phyloP scores from a whole-genome alignment of 2,329 filamentous ascomycete species.

The Saccharata proteae region DNA sequence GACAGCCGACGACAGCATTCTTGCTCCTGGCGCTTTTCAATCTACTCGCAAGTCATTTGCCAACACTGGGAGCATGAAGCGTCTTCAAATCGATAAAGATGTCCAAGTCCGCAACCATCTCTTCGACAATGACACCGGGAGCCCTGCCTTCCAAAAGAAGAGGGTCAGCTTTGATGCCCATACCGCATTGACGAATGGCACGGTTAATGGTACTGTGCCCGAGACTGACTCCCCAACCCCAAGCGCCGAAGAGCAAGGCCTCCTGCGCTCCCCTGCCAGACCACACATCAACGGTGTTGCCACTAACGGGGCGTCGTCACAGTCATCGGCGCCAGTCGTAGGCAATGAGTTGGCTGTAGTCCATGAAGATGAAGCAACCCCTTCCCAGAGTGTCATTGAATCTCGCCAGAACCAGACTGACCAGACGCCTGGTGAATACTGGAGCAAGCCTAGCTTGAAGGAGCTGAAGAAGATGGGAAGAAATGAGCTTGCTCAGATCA shows the following conservation, averaged over 20 bases:
- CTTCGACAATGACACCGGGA: slow-evolving; percentile 38
- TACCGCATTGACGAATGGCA: slow-evolving; percentile 26
- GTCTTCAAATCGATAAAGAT: slow-evolving; percentile 81
- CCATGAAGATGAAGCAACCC: slow-evolving; percentile 50
- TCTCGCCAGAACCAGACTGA: slow-evolving; percentile 23
- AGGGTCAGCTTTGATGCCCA: slow-evolving; percentile 74
- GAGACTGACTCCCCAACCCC: slow-evolving; percentile 40
- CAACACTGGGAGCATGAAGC: slow-evolving; percentile 55
- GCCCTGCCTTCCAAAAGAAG: slow-evolving; percentile 48
- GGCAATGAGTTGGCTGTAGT: slow-evolving; percentile 70
- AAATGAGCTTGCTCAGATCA: slow-evolving; percentile 62
- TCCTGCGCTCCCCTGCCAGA: slow-evolving; percentile 38
- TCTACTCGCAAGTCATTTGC: slow-evolving; percentile 35
- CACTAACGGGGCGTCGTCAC: slow-evolving; percentile 24
- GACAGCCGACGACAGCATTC: slow-evolving; percentile 72
- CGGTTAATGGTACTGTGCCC: slow-evolving; percentile 33
- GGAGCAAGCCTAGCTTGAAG: slow-evolving; percentile 65
- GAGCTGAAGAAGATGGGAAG: slow-evolving; percentile 71
- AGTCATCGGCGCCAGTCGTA: slow-evolving; percentile 42
- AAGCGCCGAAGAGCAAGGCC: slow-evolving; percentile 47
- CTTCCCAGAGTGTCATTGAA: slow-evolving; percentile 12
- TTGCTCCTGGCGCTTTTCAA: slow-evolving; percentile 76
- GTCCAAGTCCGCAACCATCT: slow-evolving; percentile 54
- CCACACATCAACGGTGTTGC: slow-evolving; percentile 22
- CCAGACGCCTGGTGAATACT: slow-evolving; percentile 64